Conservation (phyloP, 805 yeast species). For the Candida incommunis region DNA sequence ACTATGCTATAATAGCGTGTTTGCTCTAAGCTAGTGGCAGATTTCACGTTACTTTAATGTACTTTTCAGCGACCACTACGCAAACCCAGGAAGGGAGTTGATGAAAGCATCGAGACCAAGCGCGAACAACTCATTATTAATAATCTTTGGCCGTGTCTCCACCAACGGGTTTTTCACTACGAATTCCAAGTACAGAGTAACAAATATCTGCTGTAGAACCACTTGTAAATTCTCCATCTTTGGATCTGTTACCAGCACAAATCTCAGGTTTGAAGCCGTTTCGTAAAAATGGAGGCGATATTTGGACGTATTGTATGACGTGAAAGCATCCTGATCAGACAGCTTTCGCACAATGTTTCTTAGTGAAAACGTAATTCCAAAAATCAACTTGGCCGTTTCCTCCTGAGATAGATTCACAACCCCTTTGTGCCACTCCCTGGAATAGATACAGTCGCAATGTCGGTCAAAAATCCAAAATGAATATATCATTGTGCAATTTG, state of each 20-base stretch:
- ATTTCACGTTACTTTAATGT: too few species aligned
- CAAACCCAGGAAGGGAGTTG: conserved; percentile 19
- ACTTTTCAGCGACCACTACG: neutral
- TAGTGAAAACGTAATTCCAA: conserved; percentile 73
- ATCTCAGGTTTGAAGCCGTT: conserved; percentile 64
- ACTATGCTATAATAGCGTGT: too few species aligned
- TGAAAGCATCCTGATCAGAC: conserved; percentile 22
- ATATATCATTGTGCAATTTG: conserved; percentile 29
- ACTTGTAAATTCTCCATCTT: conserved; percentile 38
- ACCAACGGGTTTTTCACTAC: conserved; percentile 39
- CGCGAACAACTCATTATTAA: conserved; percentile 43
- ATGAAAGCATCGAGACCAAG: conserved; percentile 39
- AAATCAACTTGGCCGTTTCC: conserved; percentile 66
- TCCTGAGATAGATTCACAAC: conserved; percentile 26
- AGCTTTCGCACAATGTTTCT: conserved; percentile 57
- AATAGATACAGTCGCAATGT: conserved; percentile 80
- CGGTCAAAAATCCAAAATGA: conserved; percentile 86
- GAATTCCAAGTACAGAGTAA: conserved; percentile 40
- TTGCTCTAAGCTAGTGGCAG: too few species aligned
- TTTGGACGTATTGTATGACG: conserved; percentile 38
- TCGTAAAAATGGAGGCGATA: conserved; percentile 72
- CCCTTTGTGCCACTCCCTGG: conserved; percentile 45
- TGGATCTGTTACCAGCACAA: conserved; percentile 61
- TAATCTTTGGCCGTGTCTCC: conserved; percentile 21
- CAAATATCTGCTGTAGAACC: conserved; percentile 45